A percentile compares a stretch with the other conserved stretches of the same genome.
Conservation (phyloP, 257 asterid genomes). For the Fraxinus americana region DNA sequence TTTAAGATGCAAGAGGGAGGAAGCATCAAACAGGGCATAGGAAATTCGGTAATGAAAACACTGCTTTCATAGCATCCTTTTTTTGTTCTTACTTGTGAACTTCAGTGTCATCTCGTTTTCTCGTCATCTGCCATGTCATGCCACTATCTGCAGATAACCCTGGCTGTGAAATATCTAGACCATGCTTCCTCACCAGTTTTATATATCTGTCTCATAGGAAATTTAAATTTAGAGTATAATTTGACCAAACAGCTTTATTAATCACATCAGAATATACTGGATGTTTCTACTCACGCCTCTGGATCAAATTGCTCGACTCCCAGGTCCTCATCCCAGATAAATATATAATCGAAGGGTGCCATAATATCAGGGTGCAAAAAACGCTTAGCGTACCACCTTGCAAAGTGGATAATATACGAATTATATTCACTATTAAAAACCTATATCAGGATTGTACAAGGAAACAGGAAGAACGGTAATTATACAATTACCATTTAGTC, state of each 20-base stretch:
- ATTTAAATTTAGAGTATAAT: slow-evolving; percentile 18
- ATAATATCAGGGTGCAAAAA: slow-evolving; percentile 88
- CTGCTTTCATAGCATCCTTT: not conserved
- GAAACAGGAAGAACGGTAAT: slow-evolving; percentile 1
- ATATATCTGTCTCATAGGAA: slow-evolving; percentile 49
- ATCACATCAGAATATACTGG: slow-evolving; percentile 3
- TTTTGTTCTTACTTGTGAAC: slow-evolving; percentile 68
- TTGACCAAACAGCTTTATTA: not conserved
- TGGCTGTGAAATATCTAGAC: slow-evolving; percentile 87
- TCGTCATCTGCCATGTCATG: slow-evolving; percentile 90
- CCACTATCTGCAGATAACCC: slow-evolving; percentile 84
- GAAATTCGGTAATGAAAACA: not conserved
- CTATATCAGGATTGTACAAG: not conserved
- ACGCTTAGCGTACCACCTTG: slow-evolving; percentile 97
- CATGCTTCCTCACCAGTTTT: slow-evolving; percentile 74
- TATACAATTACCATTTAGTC: slow-evolving; percentile 67
- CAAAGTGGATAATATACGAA: slow-evolving; percentile 15
- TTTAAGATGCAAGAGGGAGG: not conserved
- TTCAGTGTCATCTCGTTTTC: slow-evolving; percentile 68
- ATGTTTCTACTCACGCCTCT: slow-evolving; percentile 62
- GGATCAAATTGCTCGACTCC: slow-evolving; percentile 81
- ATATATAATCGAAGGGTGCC: slow-evolving; percentile 79
- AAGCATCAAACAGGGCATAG: not conserved
- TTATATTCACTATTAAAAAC: slow-evolving; percentile 6
- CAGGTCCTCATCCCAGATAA: slow-evolving; percentile 92